Percentiles rank a stretch among this genome's conserved stretches.
These are phyloP conservation scores for Eudorina sp. DNA, from an alignment of 139 green algal species.

Conservation along the genomic window DNA sequence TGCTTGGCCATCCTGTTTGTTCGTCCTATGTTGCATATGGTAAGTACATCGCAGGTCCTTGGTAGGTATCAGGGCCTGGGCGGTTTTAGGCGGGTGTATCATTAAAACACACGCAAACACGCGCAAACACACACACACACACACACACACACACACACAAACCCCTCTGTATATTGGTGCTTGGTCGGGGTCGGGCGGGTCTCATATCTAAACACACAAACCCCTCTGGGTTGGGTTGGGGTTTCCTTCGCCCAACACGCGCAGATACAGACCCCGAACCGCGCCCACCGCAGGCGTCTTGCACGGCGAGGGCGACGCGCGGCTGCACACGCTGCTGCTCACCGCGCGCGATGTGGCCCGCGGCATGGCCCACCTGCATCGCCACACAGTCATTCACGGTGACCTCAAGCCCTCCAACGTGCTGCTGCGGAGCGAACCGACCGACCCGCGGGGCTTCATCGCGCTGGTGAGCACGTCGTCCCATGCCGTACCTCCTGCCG, in stretches of 20 bases:
- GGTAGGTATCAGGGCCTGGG: too few species aligned
- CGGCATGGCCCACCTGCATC: slow-evolving; percentile 25
- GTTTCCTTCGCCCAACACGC: neutral
- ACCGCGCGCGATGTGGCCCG: slow-evolving; percentile 22
- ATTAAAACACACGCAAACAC: neutral
- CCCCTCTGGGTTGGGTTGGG: neutral
- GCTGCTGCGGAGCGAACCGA: slow-evolving; percentile 18
- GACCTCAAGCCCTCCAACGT: slow-evolving; percentile 43
- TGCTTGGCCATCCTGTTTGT: too few species aligned
- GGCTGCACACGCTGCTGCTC: slow-evolving; percentile 19
- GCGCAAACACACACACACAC: too few species aligned
- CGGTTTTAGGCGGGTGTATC: too few species aligned
- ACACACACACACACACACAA: too few species aligned
- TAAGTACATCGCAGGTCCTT: too few species aligned
- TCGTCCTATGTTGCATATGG: too few species aligned
- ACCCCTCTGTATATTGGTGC: too few species aligned
- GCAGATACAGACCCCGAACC: neutral
- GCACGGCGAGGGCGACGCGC: neutral
- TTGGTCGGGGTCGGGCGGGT: too few species aligned
- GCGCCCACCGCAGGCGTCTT: slow-evolving; percentile 11
- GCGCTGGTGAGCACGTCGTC: neutral
- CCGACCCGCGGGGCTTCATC: slow-evolving; percentile 14
- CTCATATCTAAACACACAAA: neutral
- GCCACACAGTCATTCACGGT: slow-evolving; percentile 9
- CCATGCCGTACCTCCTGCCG: neutral